Percentiles rank a stretch among this genome's conserved stretches.
Evolutionary conservation across 2,329 filamentous ascomycete genomes (phyloP).

Genomic region (Aspergillus versicolor): DNA sequence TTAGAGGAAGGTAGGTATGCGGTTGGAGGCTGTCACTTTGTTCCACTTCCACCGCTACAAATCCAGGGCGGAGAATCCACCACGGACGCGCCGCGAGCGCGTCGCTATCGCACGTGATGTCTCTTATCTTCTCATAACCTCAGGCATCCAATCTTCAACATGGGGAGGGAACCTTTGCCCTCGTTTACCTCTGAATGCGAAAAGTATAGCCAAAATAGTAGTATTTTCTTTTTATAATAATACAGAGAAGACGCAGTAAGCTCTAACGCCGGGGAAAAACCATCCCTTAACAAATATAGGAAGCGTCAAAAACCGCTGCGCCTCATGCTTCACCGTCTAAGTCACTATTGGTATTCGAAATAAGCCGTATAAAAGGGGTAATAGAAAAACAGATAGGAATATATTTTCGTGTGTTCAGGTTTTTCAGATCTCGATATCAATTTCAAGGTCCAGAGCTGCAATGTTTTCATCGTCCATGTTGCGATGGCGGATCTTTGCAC

Average conservation of each 20-base stretch:
- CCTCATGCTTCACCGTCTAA: conserved; percentile 8
- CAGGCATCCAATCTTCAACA: not conserved
- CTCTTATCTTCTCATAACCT: not conserved
- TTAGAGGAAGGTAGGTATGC: not conserved
- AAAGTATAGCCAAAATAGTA: conserved; percentile 1
- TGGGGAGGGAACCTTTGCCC: too few relatives aligned
- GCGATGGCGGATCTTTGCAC: conserved; percentile 71
- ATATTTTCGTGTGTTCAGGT: not conserved
- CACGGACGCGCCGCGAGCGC: conserved; percentile 17
- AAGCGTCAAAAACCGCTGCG: conserved; percentile 4
- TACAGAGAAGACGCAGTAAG: conserved; percentile 13
- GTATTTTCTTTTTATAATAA: conserved; percentile 8
- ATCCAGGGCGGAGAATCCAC: conserved; percentile 16
- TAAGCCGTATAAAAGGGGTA: not conserved
- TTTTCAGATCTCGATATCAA: conserved; percentile 79
- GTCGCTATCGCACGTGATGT: conserved; percentile 20
- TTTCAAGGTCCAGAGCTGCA: conserved; percentile 80
- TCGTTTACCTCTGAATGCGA: too few relatives aligned
- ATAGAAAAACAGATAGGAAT: not conserved
- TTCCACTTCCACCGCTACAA: not conserved
- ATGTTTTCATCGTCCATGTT: conserved; percentile 92
- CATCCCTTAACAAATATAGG: conserved; percentile 17
- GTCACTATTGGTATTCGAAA: conserved; percentile 3
- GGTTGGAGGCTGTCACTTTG: not conserved
- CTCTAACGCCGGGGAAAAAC: conserved; percentile 18